Conservation (phyloP, 176 grass and related monocot genomes). For the Tuctoria greenei region DNA sequence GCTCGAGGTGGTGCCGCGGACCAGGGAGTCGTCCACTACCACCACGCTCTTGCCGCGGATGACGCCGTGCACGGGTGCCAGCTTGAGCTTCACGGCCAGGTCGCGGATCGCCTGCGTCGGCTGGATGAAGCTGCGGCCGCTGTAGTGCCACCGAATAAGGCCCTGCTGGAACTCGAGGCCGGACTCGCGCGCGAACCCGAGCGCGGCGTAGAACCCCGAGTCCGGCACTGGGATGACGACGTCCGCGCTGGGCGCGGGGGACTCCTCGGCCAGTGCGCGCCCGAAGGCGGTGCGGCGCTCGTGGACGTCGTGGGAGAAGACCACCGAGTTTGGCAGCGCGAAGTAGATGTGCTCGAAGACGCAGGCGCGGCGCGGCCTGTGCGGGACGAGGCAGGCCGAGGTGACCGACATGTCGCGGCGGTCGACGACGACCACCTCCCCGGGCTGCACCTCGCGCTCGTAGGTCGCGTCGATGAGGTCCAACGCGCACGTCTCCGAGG, state of each 20-base stretch:
- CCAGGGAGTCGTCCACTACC: conserved; percentile 79
- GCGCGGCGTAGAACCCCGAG: conserved; percentile 70
- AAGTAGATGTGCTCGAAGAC: conserved; percentile 86
- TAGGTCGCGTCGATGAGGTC: conserved; percentile 78
- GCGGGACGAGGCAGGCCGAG: conserved; percentile 54
- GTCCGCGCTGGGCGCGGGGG: conserved; percentile 48
- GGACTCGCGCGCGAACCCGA: conserved; percentile 57
- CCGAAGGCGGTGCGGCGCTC: conserved; percentile 70
- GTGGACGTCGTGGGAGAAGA: conserved; percentile 70
- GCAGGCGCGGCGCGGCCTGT: conserved; percentile 46
- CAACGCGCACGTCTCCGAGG: conserved; percentile 74
- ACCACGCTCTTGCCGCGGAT: conserved; percentile 66
- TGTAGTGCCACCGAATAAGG: conserved; percentile 72
- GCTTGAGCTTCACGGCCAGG: conserved; percentile 75
- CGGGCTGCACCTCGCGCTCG: conserved; percentile 75
- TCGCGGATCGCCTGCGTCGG: conserved; percentile 65
- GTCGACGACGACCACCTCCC: conserved; percentile 71
- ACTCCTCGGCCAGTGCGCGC: conserved; percentile 58
- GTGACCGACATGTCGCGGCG: conserved; percentile 52
- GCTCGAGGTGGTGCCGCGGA: conserved; percentile 73
- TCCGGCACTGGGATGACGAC: conserved; percentile 75
- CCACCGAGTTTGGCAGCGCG: conserved; percentile 61
- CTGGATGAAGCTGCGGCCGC: conserved; percentile 76
- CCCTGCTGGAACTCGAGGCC: conserved; percentile 75
- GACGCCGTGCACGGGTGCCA: conserved; percentile 56